Evolutionary conservation across 768 basidiomycete genomes (phyloP).

Genomic region (Lactifluus piperatus): DNA sequence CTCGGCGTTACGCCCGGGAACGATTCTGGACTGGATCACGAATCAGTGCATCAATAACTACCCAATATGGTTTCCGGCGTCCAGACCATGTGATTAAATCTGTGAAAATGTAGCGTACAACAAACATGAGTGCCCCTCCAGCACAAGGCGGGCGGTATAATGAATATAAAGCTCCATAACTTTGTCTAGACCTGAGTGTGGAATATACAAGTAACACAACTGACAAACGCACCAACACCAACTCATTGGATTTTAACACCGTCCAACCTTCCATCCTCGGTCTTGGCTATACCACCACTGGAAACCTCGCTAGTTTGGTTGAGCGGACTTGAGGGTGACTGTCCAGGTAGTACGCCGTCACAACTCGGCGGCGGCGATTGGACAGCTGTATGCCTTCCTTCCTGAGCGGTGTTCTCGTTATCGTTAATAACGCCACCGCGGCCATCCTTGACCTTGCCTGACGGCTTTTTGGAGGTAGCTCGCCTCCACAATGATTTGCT

Average conservation of each 20-base stretch:
- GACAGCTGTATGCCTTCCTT: not conserved
- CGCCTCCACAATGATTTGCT: constrained; percentile 16
- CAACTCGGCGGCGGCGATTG: not conserved
- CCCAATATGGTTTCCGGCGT: not conserved
- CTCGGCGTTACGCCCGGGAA: constrained; percentile 1
- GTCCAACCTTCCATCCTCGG: not conserved
- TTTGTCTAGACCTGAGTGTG: not conserved
- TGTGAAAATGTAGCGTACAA: not conserved
- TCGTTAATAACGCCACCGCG: not conserved
- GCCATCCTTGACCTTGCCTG: not conserved
- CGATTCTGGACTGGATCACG: not conserved
- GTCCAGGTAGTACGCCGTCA: not conserved
- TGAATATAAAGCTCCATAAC: not conserved
- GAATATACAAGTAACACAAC: not conserved
- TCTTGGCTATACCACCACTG: not conserved
- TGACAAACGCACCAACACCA: not conserved
- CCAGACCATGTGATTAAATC: not conserved
- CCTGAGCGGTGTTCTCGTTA: not conserved
- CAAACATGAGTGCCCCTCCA: not conserved
- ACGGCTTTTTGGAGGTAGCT: constrained; percentile 7
- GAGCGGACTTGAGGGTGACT: not conserved
- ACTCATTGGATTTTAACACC: not conserved
- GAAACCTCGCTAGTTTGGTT: not conserved
- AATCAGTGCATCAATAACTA: too few relatives aligned
- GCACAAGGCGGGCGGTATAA: not conserved